Conservation (phyloP, 225 moss, liverwort and hornwort genomes). For the Asterella californica region DNA sequence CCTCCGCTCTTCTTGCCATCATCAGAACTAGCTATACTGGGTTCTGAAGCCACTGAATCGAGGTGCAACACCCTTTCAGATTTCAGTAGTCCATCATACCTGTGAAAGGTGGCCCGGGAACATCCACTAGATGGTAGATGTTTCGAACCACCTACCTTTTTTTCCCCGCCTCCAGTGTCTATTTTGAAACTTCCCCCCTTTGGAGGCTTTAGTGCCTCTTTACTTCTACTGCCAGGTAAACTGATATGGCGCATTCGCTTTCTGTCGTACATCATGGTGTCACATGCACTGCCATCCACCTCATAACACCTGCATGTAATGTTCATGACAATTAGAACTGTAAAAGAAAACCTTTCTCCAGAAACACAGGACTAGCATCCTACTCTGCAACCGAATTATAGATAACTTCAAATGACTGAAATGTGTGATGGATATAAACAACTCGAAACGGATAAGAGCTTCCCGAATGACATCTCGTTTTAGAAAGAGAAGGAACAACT, state of each 20-base stretch:
- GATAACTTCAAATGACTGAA: no score
- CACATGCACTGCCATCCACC: background rate
- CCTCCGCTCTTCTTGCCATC: conserved; percentile 24
- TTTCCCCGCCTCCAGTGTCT: background rate
- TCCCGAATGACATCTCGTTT: no score
- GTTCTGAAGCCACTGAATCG: background rate
- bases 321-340: background rate
- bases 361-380: background rate
- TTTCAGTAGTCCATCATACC: background rate
- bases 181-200: conserved; percentile 7
- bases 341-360: background rate
- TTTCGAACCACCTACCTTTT: background rate
- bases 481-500: no score
- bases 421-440: no score
- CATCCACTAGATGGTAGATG: background rate
- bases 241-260: conserved; percentile 20
- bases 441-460: no score
- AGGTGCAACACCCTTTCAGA: background rate
- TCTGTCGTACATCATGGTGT: background rate
- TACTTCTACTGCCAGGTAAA: background rate
- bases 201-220: background rate
- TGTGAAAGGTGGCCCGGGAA: background rate
- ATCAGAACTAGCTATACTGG: conserved; percentile 17
- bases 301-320: conserved; percentile 18
- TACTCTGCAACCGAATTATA: no score